Evolutionary conservation across 345 rosid species (phyloP).

Genomic region (Triadica sebifera): DNA sequence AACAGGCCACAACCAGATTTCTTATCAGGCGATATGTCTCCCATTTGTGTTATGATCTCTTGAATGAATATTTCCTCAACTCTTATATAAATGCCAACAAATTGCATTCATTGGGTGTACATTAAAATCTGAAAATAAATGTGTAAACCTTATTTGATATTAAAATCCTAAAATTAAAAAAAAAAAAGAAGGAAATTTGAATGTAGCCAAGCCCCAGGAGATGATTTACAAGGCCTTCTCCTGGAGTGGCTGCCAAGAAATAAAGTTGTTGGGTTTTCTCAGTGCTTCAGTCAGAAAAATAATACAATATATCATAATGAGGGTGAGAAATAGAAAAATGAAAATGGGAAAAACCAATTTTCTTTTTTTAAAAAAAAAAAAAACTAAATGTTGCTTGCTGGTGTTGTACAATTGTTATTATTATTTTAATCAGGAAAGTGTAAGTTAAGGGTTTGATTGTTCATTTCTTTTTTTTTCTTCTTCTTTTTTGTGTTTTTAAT

Average conservation of each 20-base stretch:
- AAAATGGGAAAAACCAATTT: conserved; percentile 9
- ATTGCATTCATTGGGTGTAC: not conserved
- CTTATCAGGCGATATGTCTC: conserved; percentile 40
- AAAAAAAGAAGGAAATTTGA: too few relatives aligned
- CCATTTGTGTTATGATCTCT: conserved; percentile 25
- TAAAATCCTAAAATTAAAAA: too few relatives aligned
- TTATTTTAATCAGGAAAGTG: not conserved
- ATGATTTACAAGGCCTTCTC: conserved; percentile 32
- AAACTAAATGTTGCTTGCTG: not conserved
- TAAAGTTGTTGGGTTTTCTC: conserved; percentile 21
- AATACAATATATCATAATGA: conserved; percentile 25
- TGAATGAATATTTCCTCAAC: not conserved
- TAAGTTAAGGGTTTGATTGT: conserved; percentile 4
- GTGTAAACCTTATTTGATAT: not conserved
- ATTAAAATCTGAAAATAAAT: not conserved
- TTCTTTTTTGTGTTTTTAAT: not conserved
- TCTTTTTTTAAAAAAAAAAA: not conserved
- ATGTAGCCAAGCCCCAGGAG: conserved; percentile 31
- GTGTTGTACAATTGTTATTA: not conserved
- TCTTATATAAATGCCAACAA: not conserved
- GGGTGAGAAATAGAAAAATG: not conserved
- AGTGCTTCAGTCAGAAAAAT: conserved; percentile 21
- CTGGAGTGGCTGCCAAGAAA: conserved; percentile 36
- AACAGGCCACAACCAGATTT: conserved; percentile 66
- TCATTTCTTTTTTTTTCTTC: not conserved